Evolutionary conservation across 2,329 filamentous ascomycete genomes (phyloP).

Genomic region (Nothophaeocryptopus gaeumannii): DNA sequence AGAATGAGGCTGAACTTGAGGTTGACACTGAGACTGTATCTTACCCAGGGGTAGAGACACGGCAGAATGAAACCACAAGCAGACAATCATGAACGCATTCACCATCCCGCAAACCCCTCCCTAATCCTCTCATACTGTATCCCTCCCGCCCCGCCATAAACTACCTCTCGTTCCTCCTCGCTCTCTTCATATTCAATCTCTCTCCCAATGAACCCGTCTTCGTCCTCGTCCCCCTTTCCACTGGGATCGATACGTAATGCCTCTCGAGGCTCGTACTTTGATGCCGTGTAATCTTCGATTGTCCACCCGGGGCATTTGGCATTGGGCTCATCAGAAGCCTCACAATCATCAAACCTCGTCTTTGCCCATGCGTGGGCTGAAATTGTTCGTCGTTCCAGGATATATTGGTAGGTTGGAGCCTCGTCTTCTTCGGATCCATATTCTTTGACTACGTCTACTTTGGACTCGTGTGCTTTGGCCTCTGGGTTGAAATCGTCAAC

Average conservation of each 20-base stretch:
- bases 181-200: conserved; percentile 17
- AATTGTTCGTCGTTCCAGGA: conserved; percentile 17
- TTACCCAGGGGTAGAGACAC: too few relatives aligned
- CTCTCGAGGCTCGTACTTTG: conserved; percentile 15
- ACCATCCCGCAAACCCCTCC: conserved; percentile 22
- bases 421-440: background rate
- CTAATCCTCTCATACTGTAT: conserved; percentile 17
- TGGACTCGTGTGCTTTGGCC: too few relatives aligned
- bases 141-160: conserved; percentile 11
- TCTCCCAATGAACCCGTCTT: conserved; percentile 19
- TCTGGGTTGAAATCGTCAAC: too few relatives aligned
- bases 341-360: conserved; percentile 12
- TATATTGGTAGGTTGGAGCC: conserved; percentile 9
- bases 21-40: too few relatives aligned
- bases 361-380: conserved; percentile 22
- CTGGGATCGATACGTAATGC: conserved; percentile 11
- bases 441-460: background rate
- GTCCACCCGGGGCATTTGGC: conserved; percentile 19
- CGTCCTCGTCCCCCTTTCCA: conserved; percentile 19
- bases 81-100: too few relatives aligned
- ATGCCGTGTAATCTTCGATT: conserved; percentile 25
- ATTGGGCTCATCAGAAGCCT: conserved; percentile 6
- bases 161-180: conserved; percentile 15
- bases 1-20: too few relatives aligned
- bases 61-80: too few relatives aligned